Evolutionary conservation across 148 eudicot species (phyloP), one percentile per base, ranked within the genome.

Genomic region (Pouteria glomerata): DNA sequence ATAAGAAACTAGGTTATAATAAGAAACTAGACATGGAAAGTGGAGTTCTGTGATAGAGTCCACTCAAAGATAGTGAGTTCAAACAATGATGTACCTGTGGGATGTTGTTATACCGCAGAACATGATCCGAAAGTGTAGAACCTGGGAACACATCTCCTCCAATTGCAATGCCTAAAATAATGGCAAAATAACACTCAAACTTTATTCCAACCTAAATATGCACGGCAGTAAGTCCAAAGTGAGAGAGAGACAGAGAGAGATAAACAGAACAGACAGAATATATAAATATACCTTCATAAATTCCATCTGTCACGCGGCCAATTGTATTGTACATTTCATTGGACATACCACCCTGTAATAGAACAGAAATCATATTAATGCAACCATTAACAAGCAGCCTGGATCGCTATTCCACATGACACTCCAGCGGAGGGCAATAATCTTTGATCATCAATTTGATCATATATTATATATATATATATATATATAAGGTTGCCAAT

Each of bases 101-200:
- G 65, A 95, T 95, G 78, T 92, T 95, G 88, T 92, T 95, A 73
- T 89, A 95, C 72, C 99, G 88, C 77, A 95, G 75, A 71, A 92
- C 97, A 74, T 95, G 99, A 78, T 95, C 99, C 52, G 97, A 95
- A 37, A 92, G 94, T 51, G 99, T 95, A 59, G 99, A 95, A 12
- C 99, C 99, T 19, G 99, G 99, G 75, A 95, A 95, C 62, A 92
- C 99, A 81, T 95, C 99, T 73, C 99, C 97, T 83, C 97, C 99
- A 74, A 95, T 95, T 59, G 97, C 96, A 73, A 95, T 95, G 69
- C 98, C 98, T 95, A 62, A 72, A 42, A 26, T n/a, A n/a, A n/a
- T n/a, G n/a, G n/a, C 24, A 57, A 33, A 37, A 53, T 3, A 63
- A n/a, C n/a, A n/a, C n/a, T 14, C 53, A 26, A 21, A 42, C 14